A percentile compares a stretch with the other conserved stretches of the same genome.
Evolutionary conservation across 257 asterid species (phyloP).

Genomic region (Vinca minor): DNA sequence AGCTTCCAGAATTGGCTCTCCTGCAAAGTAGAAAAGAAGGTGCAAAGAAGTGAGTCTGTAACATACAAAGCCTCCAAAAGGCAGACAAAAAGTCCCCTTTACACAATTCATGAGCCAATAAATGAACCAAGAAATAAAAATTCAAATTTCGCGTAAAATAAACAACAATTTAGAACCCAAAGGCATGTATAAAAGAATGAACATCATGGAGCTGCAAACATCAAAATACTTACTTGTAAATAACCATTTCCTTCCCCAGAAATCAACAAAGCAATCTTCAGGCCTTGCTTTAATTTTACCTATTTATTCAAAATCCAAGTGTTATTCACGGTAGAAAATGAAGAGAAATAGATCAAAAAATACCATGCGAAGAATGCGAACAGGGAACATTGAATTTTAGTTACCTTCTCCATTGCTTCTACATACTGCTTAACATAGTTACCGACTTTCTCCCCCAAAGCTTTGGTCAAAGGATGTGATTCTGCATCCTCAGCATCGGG

Average conservation of each 20-base stretch:
- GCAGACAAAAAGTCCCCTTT: background rate
- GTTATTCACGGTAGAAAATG: conserved; percentile 13
- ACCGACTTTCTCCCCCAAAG: conserved; percentile 70
- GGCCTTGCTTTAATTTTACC: conserved; percentile 93
- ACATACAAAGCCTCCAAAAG: background rate
- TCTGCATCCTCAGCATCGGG: conserved; percentile 72
- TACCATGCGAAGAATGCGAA: background rate
- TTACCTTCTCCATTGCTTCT: conserved; percentile 95
- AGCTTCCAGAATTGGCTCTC: conserved; percentile 94
- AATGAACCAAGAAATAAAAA: background rate
- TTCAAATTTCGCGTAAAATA: background rate
- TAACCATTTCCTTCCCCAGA: conserved; percentile 94
- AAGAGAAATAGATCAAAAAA: background rate
- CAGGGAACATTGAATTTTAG: conserved; percentile 8
- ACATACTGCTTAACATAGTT: conserved; percentile 53
- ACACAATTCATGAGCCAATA: background rate
- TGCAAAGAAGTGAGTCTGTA: background rate
- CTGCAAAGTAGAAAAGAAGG: conserved; percentile 22
- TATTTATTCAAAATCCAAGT: conserved; percentile 20
- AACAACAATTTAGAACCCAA: background rate
- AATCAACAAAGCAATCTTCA: conserved; percentile 81
- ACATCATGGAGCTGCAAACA: conserved; percentile 11
- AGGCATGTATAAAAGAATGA: no score
- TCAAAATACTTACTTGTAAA: conserved; percentile 55
- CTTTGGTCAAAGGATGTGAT: conserved; percentile 60